phyloP scores from a whole-genome alignment of 208 protist species.

The Trypanosoma avium region DNA sequence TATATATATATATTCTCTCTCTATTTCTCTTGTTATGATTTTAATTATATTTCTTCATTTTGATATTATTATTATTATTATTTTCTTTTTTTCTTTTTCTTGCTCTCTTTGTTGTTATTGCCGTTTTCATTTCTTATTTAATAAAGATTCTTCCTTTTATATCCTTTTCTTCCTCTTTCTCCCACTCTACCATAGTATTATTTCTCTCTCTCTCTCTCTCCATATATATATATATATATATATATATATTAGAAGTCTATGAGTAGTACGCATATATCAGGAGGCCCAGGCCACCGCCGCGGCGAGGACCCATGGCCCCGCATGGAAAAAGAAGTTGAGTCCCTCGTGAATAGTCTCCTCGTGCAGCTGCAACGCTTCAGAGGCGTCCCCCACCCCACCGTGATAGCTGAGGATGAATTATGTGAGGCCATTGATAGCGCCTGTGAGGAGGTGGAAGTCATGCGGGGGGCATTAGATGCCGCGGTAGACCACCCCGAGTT shows the following conservation, averaged over 20 bases:
- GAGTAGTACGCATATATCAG: background rate
- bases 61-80: background rate
- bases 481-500: conserved; percentile 80
- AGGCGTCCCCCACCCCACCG: conserved; percentile 44
- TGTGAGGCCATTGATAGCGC: conserved; percentile 62
- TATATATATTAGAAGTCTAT: background rate
- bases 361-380: conserved; percentile 61
- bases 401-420: conserved; percentile 70
- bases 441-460: conserved; percentile 68
- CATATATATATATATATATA: background rate
- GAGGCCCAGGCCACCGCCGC: conserved; percentile 4
- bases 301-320: conserved; percentile 80
- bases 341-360: conserved; percentile 62
- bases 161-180: background rate
- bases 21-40: conserved; percentile 2
- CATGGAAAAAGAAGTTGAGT: conserved; percentile 78
- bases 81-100: conserved; percentile 20
- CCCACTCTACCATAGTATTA: background rate
- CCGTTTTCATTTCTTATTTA: conserved; percentile 2
- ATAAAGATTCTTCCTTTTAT: too few relatives aligned
- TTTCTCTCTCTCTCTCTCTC: background rate
- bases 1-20: too few relatives aligned
- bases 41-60: background rate
- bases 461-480: conserved; percentile 77
- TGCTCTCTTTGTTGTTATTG: conserved; percentile 1